Evolutionary conservation across 257 asterid species (phyloP), one percentile per base, ranked within the genome.

Genomic region (Schizonepeta tenuifolia): DNA sequence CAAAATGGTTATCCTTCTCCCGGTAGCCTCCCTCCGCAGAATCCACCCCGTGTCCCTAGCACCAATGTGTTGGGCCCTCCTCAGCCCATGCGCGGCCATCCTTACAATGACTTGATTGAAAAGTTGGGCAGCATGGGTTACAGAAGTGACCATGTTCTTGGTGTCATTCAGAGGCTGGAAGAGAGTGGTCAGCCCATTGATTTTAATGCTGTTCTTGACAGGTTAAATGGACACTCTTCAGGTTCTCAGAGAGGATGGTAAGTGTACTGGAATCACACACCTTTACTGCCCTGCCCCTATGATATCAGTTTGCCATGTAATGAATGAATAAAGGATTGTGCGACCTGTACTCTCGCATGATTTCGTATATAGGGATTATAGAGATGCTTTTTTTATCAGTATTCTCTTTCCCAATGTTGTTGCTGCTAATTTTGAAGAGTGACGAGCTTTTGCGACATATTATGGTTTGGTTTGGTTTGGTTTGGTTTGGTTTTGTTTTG

Each of bases 191-290:
- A 90, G 78, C 74, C 93, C 44, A 82, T 91, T 17, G 99, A 94
- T 77, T 94, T 90, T 70, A 90, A 94, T 56, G 60, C 90, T 0
- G 90, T 94, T 81, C 86, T 90, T 0, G 97, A 94, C 65, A 77
- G 89, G 77, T 77, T 94, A 87, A 94, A 91, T 71, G 93, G 94
- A 12, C 93, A 86, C 74, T 43, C 93, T 54, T 81, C 91, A 18
- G 93, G 92, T 40, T 78, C 97, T 72, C 98, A 87, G 86, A 86
- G 97, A 86, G 90, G 84, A 71, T 88, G 98, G 98, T 89, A 66
- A 70, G 64, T 66, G 3, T 44, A 63, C 65, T 46, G 9, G 7
- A 33, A 12, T 18, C 31, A 13, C 26, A 24, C 11, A 6, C 6
- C 67, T 26, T 41, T 33, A 46, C 47, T 55, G 33, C 33, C 33